Base-by-base conservation (phyloP, 352 stramenopile genomes). In the Phytophthora rubi region DNA sequence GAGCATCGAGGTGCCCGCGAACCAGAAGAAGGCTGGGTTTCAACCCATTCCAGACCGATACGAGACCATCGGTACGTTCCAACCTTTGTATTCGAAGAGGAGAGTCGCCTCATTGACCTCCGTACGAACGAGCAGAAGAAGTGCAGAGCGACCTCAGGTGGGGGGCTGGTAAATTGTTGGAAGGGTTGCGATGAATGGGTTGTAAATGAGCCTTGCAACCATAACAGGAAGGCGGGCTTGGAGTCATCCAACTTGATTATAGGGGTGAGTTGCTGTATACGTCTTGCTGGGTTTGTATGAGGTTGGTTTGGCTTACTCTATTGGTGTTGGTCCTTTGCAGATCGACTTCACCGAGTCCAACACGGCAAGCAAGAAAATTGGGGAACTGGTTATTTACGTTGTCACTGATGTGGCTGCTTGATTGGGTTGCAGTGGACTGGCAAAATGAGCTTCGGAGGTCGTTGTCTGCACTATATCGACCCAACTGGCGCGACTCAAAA, bases 291-390 rank as follows among this genome's bases (percentile, higher is more conserved):
- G 37, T 21, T 21, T 21, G 26, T 30, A 30, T 30, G 4, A 7
- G 28, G 4, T 30, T 30, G 28, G 28, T 6, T 35, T 13, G 42
- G 4, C 23, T 47, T 30, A n/a, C 18, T 66, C 6, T 26, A 15
- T 5, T 0, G 15, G 2, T 26, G n/a, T 28, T 26, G 6, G 5
- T 15, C 3, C 89, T 23, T 56, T 89, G 8, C 71, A 73, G 73
- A 73, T 91, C n/a, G 82, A 91, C 58, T 92, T 83, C 48, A 94
- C 86, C 15, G 86, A 90, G 49, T 83, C 79, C 49, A 89, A 91
- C 65, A 82, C 85, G 71, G 81, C 89, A 44, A 30, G 60, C 33
- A 53, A 23, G 1, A 48, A 15, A 10, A 18, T 54, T 9, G 16
- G 15, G 2, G 3, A 37, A 18, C 28, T 57, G 32, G 23, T 16